Base-by-base conservation (phyloP, 306 rosid species). In the Gastrolobium bilobum region DNA sequence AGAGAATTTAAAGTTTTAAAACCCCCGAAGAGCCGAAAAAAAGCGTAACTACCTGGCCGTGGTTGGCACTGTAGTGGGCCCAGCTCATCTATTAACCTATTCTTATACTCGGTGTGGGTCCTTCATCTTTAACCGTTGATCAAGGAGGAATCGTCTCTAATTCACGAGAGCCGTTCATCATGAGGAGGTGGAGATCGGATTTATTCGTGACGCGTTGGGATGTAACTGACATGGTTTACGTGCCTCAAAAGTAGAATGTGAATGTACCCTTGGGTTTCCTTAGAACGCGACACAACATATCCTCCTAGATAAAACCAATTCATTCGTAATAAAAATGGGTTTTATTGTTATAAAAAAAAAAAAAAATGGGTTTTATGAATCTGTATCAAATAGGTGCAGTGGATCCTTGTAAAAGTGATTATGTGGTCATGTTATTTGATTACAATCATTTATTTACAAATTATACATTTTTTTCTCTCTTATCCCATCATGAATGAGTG, bases 51-150 rank as follows among this genome's bases (percentile, higher is more conserved):
- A 54, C 68, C 48, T 54, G 48, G 42, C 2, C 3, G 33, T n/a
- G 65, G 80, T 63, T 68, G 82, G 50, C 82, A 65, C 35, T 74
- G 20, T 37, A 1, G 75, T 81, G 84, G 88, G 82, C n/a, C 83
- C 90, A 85, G 76, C 68, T 67, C 38, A 43, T 46, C 20, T 50
- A 2, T 47, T 4, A 60, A 13, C 39, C 48, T 37, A 47, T 67
- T 73, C 44, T 63, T 59, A 38, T 60, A 10, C 2, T 78, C 82
- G 50, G 71, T 42, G 8, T 46, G 81, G 66, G 83, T 7, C 73
- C 37, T 5, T 5, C 10, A 14, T 3, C 43, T 50, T 6, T 46
- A 58, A 53, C 87, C 81, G 87, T 74, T 74, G 51, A 79, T 78
- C 9, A 0, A 7, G 33, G 35, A 31, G n/a, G 70, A 54, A 5